These are phyloP conservation scores for Hygrophorus russula DNA, from an alignment of 768 basidiomycete species.

Conservation along the genomic window DNA sequence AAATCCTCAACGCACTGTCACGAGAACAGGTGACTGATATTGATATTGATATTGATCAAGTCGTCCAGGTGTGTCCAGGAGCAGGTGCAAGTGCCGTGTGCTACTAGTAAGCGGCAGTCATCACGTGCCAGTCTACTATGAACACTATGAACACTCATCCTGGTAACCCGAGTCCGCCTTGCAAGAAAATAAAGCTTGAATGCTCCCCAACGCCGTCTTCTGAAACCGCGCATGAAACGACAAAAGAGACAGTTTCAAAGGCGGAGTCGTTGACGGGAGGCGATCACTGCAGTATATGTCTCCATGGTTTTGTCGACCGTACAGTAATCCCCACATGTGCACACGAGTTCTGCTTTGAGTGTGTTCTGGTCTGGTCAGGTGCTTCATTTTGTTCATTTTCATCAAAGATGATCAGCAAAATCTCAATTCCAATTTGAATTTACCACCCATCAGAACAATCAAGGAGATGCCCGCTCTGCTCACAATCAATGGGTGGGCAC, in stretches of 20 bases:
- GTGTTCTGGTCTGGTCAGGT: constrained; percentile 81
- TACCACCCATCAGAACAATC: constrained; percentile 47
- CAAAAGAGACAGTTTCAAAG: not conserved
- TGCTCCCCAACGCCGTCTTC: not conserved
- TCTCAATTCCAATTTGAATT: not conserved
- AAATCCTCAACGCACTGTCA: too few relatives aligned
- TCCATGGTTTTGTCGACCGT: constrained; percentile 65
- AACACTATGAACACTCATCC: not conserved
- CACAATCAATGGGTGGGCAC: constrained; percentile 55
- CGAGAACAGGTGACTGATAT: too few relatives aligned
- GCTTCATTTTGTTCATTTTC: constrained; percentile 12
- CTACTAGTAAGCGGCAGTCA: too few relatives aligned
- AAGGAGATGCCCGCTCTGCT: constrained; percentile 67
- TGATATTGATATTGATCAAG: too few relatives aligned
- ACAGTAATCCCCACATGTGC: constrained; percentile 79
- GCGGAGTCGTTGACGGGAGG: constrained; percentile 13
- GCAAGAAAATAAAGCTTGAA: not conserved
- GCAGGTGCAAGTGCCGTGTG: too few relatives aligned
- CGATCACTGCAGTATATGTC: constrained; percentile 77
- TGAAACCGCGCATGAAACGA: not conserved
- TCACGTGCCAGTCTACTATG: not conserved
- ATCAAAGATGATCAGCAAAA: not conserved
- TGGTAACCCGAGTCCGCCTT: not conserved
- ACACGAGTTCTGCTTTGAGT: constrained; percentile 92
- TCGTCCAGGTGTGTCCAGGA: too few relatives aligned